Evolutionary conservation across 352 stramenopile species (phyloP).

Genomic region (Phytophthora sp.): DNA sequence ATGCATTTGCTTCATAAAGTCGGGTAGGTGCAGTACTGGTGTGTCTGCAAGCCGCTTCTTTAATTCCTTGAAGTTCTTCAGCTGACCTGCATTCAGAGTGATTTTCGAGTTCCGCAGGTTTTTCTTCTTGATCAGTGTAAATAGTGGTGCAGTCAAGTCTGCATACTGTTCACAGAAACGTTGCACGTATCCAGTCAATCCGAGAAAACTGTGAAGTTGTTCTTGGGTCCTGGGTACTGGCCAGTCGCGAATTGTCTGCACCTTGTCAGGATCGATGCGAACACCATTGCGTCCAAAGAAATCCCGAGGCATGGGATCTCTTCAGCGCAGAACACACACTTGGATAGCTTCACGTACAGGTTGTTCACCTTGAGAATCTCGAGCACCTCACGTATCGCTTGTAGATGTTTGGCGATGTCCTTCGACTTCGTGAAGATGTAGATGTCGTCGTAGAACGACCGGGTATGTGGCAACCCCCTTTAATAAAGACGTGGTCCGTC

Average conservation of each 20-base stretch:
- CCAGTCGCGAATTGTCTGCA: conserved; percentile 23
- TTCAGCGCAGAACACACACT: conserved; percentile 30
- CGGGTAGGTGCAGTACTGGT: conserved; percentile 3
- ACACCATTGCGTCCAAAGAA: conserved; percentile 28
- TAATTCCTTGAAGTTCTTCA: conserved; percentile 19
- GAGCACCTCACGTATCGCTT: conserved; percentile 8
- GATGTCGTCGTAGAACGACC: conserved; percentile 15
- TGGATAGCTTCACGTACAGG: conserved; percentile 36
- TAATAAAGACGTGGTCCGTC: conserved; percentile 7
- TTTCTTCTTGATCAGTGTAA: conserved; percentile 11
- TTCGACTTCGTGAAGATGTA: conserved; percentile 1
- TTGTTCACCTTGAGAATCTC: conserved; percentile 11
- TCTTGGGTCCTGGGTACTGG: conserved; percentile 15
- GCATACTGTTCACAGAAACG: conserved; percentile 21
- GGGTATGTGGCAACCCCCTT: neutral
- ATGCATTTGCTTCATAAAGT: conserved; percentile 13
- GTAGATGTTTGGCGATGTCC: neutral
- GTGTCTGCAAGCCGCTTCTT: conserved; percentile 1
- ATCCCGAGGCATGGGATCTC: conserved; percentile 37
- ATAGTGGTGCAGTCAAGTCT: conserved; percentile 11
- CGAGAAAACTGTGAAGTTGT: conserved; percentile 20
- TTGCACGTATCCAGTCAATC: conserved; percentile 24
- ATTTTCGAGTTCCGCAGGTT: conserved; percentile 16
- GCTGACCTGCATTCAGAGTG: neutral
- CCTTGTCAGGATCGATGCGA: conserved; percentile 26